A percentile compares a stretch with the other conserved stretches of the same genome.
These are phyloP conservation scores for Daldinia grandis DNA, from an alignment of 495 filamentous ascomycete species.

Conservation along the genomic window DNA sequence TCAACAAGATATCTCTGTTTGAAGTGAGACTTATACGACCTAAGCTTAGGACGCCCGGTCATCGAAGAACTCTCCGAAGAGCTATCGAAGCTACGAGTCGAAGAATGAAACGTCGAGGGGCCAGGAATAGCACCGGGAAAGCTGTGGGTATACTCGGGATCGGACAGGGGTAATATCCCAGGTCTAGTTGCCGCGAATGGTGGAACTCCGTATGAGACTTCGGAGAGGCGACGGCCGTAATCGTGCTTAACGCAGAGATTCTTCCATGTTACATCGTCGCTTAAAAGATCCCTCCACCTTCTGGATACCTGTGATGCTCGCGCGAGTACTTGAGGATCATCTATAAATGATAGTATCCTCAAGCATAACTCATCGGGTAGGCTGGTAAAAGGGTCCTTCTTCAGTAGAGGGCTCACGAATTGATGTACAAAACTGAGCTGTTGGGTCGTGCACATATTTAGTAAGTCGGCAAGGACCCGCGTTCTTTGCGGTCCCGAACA, in stretches of 20 bases:
- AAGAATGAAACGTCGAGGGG: constrained; percentile 38
- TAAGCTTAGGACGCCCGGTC: constrained; percentile 51
- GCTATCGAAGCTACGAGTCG: constrained; percentile 53
- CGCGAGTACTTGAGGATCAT: constrained; percentile 91
- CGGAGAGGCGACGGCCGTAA: constrained; percentile 70
- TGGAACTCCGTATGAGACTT: constrained; percentile 49
- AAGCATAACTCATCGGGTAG: constrained; percentile 93
- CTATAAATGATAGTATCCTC: constrained; percentile 89
- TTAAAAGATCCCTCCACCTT: constrained; percentile 90
- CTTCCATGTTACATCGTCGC: constrained; percentile 98
- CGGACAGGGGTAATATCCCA: constrained; percentile 40
- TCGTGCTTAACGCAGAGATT: constrained; percentile 93
- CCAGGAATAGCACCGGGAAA: constrained; percentile 51
- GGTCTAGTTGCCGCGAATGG: constrained; percentile 35
- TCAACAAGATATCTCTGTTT: constrained; percentile 98
- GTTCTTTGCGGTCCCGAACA: constrained; percentile 61
- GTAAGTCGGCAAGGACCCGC: constrained; percentile 77
- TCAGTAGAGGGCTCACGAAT: constrained; percentile 88
- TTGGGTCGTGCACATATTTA: constrained; percentile 92
- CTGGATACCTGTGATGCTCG: constrained; percentile 92
- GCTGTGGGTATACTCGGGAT: constrained; percentile 46
- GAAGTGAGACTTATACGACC: constrained; percentile 93
- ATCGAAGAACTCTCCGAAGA: constrained; percentile 32
- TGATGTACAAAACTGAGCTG: constrained; percentile 94
- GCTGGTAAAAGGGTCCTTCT: constrained; percentile 92